Evolutionary conservation across 2,329 filamentous ascomycete species (phyloP), one percentile per base, ranked within the genome.

Genomic region (Alternaria burnsii): DNA sequence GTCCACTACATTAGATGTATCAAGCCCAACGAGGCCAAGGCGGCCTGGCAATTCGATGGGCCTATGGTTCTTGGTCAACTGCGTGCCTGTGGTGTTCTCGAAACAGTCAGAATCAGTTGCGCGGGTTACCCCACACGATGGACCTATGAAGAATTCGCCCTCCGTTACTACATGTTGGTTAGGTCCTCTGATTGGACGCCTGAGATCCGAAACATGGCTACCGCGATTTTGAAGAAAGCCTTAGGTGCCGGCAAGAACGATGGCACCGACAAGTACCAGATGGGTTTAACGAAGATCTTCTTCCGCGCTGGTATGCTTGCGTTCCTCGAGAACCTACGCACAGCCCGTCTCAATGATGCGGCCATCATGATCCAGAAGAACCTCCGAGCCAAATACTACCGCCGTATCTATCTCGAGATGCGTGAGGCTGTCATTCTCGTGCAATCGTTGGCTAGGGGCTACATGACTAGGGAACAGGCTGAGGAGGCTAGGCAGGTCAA

Each of bases 281-380:
- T 99, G 66, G 95, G 95, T 82, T 84, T 98, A 68, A 98, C 94
- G 53, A 99, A 99, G 83, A 97, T 99, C 76, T 99, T 99, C 83
- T 99, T 99, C 88, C 91, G 95, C 62, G 95, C 95, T 57, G 95
- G 95, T 79, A 99, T 99, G 95, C 89, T 99, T 71, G 95, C 95
- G 7, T 97, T 97, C 82, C 84, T 99, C 52, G 95, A 99, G 81
- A 97, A 97, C 69, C 85, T 97, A 67, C 89, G 95, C 60, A 97
- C 95, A 12, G 92, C 86, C 67, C 89, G 94, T 60, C 86, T 99
- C 76, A 98, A 97, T 76, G 91, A 93, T 68, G 97, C 94, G 69
- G 95, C 95, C 12, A 92, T 97, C 71, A 91, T 99, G 89, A 99
- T 99, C 58, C 95, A 99, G 81, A 99, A 99, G 89, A 99, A 99